Conservation (phyloP, 1,284 basidiomycete species). For the Porodaedalea pini region DNA sequence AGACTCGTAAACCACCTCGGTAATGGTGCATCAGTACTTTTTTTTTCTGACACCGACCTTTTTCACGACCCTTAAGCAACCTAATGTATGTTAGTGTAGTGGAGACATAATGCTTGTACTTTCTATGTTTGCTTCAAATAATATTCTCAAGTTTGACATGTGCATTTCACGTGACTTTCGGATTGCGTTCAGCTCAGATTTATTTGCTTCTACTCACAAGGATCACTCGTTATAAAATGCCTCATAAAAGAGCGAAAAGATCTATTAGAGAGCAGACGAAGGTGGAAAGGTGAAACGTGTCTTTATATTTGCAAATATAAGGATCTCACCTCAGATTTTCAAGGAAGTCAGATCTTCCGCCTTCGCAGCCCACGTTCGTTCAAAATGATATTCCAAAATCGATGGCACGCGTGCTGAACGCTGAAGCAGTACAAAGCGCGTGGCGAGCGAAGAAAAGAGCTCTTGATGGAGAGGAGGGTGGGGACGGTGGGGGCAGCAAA, state of each 20-base stretch:
- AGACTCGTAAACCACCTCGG: constrained; percentile 17
- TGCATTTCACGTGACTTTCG: no score
- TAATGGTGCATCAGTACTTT: no score
- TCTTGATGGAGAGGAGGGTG: constrained; percentile 31
- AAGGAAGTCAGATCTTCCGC: constrained; percentile 37
- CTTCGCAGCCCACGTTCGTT: constrained; percentile 35
- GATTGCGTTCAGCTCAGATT: constrained; percentile 27
- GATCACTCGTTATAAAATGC: constrained; percentile 22
- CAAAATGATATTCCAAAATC: constrained; percentile 60
- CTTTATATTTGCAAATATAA: background rate
- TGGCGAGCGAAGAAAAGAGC: constrained; percentile 50
- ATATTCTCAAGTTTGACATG: no score
- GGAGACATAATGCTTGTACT: background rate
- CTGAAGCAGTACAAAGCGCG: constrained; percentile 51
- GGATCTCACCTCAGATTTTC: background rate
- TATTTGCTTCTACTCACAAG: constrained; percentile 26
- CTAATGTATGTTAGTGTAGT: constrained; percentile 1
- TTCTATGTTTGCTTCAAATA: no score
- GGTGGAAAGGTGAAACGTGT: constrained; percentile 10
- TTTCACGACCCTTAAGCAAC: background rate
- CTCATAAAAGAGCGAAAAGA: constrained; percentile 25
- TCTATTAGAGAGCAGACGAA: constrained; percentile 21
- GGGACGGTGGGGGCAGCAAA: constrained; percentile 24
- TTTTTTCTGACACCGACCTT: no score
- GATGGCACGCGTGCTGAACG: constrained; percentile 58